phyloP scores from a whole-genome alignment of 148 eudicot species.

The Arctostaphylos glauca region DNA sequence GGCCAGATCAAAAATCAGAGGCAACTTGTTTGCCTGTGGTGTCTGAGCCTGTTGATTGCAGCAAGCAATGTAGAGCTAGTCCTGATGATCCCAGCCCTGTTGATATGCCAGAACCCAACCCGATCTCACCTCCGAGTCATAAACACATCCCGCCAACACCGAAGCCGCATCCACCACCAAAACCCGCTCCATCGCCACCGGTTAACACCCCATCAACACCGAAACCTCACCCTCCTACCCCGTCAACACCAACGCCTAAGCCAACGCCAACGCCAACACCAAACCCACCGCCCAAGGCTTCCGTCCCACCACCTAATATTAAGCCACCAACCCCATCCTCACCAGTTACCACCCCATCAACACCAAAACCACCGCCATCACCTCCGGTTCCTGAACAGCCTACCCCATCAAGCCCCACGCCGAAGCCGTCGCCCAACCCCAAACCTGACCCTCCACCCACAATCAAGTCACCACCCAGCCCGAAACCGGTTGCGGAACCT shows the following conservation, averaged over 20 bases:
- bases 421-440: neutral
- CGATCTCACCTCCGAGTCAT: neutral
- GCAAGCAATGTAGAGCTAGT: conserved; percentile 27
- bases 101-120: neutral
- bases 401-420: neutral
- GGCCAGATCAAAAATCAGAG: conserved; percentile 34
- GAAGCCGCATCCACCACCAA: neutral
- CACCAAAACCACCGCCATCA: conserved; percentile 10
- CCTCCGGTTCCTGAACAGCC: neutral
- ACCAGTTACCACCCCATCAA: neutral
- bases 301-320: neutral
- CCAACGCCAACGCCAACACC: conserved; percentile 14
- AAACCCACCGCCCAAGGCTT: neutral
- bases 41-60: conserved; percentile 39
- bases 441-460: conserved; percentile 1
- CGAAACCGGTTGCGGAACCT: neutral
- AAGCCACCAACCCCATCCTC: conserved; percentile 2
- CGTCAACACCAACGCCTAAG: neutral
- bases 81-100: neutral
- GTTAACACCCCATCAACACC: conserved; percentile 18
- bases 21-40: conserved; percentile 31
- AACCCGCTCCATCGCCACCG: conserved; percentile 13
- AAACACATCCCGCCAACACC: conserved; percentile 17
- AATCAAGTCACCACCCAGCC: conserved; percentile 6
- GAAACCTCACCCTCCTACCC: neutral